A percentile compares a stretch with the other conserved stretches of the same genome.
These are phyloP conservation scores for Scutellaria galericulata DNA, from an alignment of 257 asterid species.

Conservation along the genomic window DNA sequence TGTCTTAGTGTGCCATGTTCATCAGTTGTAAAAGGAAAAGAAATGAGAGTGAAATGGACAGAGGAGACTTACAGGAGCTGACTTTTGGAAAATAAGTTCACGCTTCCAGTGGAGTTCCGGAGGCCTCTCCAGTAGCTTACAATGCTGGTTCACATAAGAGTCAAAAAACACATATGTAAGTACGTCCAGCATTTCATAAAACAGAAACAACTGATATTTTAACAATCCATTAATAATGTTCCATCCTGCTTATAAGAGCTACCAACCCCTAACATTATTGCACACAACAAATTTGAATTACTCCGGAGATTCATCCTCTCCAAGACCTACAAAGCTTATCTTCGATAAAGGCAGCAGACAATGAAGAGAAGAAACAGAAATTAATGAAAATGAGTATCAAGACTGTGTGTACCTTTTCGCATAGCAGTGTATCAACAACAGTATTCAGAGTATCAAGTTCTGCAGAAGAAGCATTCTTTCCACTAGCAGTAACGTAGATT, in stretches of 20 bases:
- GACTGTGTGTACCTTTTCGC: slow-evolving; percentile 66
- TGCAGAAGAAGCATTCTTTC: slow-evolving; percentile 61
- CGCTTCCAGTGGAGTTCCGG: slow-evolving; percentile 88
- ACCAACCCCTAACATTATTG: slow-evolving; percentile 16
- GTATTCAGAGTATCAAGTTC: slow-evolving; percentile 68
- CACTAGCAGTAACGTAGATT: slow-evolving; percentile 69
- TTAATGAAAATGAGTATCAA: background rate
- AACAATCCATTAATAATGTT: slow-evolving; percentile 26
- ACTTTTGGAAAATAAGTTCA: slow-evolving; percentile 73
- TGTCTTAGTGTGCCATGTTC: slow-evolving; percentile 18
- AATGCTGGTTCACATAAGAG: slow-evolving; percentile 63
- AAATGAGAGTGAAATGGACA: slow-evolving; percentile 18
- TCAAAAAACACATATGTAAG: slow-evolving; percentile 29
- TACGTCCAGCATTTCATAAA: slow-evolving; percentile 25
- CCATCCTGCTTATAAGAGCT: slow-evolving; percentile 21
- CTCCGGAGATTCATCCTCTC: slow-evolving; percentile 20
- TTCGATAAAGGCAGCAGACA: slow-evolving; percentile 11
- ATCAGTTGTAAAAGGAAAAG: background rate
- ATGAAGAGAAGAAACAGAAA: slow-evolving; percentile 8
- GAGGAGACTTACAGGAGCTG: slow-evolving; percentile 72
- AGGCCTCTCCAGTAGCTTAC: slow-evolving; percentile 84
- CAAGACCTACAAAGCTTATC: slow-evolving; percentile 21
- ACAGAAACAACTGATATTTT: background rate
- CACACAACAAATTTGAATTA: background rate
- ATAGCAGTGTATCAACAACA: slow-evolving; percentile 66